Evolutionary conservation across 345 rosid species (phyloP).

Genomic region (Citrus unshiu): DNA sequence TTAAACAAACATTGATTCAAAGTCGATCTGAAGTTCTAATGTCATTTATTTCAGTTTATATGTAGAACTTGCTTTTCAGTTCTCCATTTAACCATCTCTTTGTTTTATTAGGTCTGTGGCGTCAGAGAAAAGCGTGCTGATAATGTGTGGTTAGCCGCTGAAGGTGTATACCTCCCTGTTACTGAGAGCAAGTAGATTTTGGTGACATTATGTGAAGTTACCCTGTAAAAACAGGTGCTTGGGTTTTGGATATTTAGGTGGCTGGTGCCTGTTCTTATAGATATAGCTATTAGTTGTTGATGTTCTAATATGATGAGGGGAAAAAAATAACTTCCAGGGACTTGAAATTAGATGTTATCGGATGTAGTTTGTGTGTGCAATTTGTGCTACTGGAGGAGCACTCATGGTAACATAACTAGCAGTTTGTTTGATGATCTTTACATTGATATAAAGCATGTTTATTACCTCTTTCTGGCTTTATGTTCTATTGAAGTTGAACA

Average conservation of each 20-base stretch:
- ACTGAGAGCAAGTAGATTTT: conserved; percentile 46
- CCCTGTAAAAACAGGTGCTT: conserved; percentile 28
- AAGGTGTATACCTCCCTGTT: conserved; percentile 91
- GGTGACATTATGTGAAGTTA: background rate
- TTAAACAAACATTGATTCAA: background rate
- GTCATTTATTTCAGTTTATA: background rate
- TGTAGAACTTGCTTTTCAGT: background rate
- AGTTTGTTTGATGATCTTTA: background rate
- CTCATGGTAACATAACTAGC: background rate
- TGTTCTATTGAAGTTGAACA: background rate
- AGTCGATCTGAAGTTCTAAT: background rate
- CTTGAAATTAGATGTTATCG: conserved; percentile 1
- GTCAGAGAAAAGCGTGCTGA: conserved; percentile 78
- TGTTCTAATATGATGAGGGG: background rate
- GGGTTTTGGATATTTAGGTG: conserved; percentile 34
- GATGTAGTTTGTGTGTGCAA: background rate
- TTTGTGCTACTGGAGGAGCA: background rate
- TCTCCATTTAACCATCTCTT: background rate
- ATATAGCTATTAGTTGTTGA: conserved; percentile 11
- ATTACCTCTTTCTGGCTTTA: background rate
- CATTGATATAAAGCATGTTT: background rate
- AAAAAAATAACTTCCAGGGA: conserved; percentile 2
- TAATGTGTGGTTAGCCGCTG: conserved; percentile 95
- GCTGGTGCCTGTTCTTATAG: conserved; percentile 26
- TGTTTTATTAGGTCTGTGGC: conserved; percentile 70